Evolutionary conservation across 1,284 basidiomycete species (phyloP).

Genomic region (Ceratobasidium sp.): DNA sequence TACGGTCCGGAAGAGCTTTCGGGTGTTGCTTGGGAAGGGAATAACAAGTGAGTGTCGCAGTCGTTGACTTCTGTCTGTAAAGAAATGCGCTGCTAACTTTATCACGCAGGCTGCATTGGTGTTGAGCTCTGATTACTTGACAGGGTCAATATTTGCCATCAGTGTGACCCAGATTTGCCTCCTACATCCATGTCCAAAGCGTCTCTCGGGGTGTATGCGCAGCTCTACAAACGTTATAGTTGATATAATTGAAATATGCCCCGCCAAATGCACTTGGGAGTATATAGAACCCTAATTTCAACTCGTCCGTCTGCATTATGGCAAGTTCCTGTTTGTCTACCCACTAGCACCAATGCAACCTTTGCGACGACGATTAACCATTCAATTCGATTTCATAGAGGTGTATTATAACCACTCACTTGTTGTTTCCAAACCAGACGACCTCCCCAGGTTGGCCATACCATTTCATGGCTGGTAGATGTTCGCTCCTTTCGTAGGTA

Average conservation of each 20-base stretch:
- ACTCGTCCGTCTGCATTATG: too few relatives aligned
- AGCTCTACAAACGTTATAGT: too few relatives aligned
- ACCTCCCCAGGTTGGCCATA: conserved; percentile 57
- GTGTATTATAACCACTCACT: conserved; percentile 47
- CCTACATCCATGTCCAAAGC: too few relatives aligned
- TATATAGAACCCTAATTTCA: too few relatives aligned
- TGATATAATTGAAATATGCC: too few relatives aligned
- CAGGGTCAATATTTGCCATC: too few relatives aligned
- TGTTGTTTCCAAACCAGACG: conserved; percentile 64
- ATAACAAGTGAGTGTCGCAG: conserved; percentile 57
- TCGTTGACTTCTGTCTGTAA: background rate
- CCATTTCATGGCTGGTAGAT: conserved; percentile 64
- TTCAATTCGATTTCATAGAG: background rate
- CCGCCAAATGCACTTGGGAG: too few relatives aligned
- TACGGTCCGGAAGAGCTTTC: conserved; percentile 55
- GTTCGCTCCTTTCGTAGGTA: conserved; percentile 54
- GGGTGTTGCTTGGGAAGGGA: conserved; percentile 60
- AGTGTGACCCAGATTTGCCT: too few relatives aligned
- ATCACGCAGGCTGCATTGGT: conserved; percentile 5
- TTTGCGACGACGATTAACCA: too few relatives aligned
- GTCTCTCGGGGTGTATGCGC: too few relatives aligned
- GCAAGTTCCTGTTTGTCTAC: too few relatives aligned
- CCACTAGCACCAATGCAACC: too few relatives aligned
- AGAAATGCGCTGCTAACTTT: background rate
- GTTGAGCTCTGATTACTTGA: background rate